A percentile compares a stretch with the other conserved stretches of the same genome.
These are phyloP conservation scores for Talaromyces albobiverticillius DNA, from an alignment of 2,329 filamentous ascomycete genomes.

Conservation along the genomic window DNA sequence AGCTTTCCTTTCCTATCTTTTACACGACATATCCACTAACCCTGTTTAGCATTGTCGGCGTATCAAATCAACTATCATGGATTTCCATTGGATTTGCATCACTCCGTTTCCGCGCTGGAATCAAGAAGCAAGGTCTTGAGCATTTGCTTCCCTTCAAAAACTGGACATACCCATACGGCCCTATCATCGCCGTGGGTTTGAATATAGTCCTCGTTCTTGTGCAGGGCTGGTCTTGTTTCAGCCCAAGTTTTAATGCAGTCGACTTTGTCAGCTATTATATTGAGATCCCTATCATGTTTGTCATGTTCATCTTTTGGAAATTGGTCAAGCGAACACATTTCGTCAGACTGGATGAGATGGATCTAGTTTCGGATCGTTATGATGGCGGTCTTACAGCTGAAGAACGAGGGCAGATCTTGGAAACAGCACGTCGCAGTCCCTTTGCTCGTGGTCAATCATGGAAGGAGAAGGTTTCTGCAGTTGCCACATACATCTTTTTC, in stretches of 20 bases:
- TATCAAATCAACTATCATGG: constrained; percentile 67
- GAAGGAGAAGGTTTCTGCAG: constrained; percentile 26
- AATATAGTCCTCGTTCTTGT: constrained; percentile 61
- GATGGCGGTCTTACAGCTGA: constrained; percentile 12
- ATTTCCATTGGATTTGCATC: constrained; percentile 61
- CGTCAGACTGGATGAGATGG: constrained; percentile 48
- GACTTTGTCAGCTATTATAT: constrained; percentile 65
- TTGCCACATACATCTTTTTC: constrained; percentile 41
- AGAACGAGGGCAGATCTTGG: constrained; percentile 9
- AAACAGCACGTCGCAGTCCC: constrained; percentile 11
- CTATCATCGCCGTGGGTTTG: constrained; percentile 55
- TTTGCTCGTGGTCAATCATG: constrained; percentile 16
- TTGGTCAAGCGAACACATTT: constrained; percentile 46
- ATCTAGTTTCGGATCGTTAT: constrained; percentile 49
- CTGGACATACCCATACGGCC: constrained; percentile 64
- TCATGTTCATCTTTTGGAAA: constrained; percentile 58
- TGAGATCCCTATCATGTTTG: constrained; percentile 59
- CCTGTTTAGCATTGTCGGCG: constrained; percentile 55
- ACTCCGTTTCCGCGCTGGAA: constrained; percentile 60
- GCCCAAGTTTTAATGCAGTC: constrained; percentile 55
- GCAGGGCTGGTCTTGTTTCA: constrained; percentile 61
- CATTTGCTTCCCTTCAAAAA: constrained; percentile 64
- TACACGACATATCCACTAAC: constrained; percentile 5
- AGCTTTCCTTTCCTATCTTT: constrained; percentile 17
- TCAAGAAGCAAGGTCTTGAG: constrained; percentile 58